Conservation (phyloP, 495 filamentous ascomycete genomes). For the Penicillium mononematosum region DNA sequence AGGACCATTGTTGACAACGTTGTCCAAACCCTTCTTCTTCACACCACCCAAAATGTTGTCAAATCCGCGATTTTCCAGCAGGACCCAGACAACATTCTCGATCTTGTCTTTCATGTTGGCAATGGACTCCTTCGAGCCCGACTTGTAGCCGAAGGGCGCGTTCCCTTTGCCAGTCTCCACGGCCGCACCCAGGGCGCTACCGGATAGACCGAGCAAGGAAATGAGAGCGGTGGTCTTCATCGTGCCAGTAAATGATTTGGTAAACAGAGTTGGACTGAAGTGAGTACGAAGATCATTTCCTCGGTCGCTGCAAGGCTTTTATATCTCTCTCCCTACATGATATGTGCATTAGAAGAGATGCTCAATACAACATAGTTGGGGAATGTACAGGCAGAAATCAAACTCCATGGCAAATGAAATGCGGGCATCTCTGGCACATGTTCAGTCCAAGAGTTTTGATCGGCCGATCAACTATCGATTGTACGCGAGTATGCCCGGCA, state of each 20-base stretch:
- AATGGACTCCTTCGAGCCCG: slow-evolving; percentile 33
- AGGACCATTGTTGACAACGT: slow-evolving; percentile 45
- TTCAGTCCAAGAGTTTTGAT: not conserved
- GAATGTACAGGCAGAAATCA: not conserved
- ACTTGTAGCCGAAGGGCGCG: slow-evolving; percentile 27
- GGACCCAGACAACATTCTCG: slow-evolving; percentile 48
- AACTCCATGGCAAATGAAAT: not conserved
- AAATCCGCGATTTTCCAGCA: slow-evolving; percentile 48
- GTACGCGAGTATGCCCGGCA: too few relatives aligned
- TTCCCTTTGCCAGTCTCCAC: slow-evolving; percentile 6
- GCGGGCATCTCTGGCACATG: not conserved
- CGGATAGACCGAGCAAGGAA: slow-evolving; percentile 27
- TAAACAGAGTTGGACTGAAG: not conserved
- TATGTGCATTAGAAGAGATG: not conserved
- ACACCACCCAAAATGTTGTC: slow-evolving; percentile 48
- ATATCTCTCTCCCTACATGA: not conserved
- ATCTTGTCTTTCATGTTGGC: slow-evolving; percentile 45
- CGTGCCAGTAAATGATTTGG: not conserved
- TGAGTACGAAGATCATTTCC: slow-evolving; percentile 5
- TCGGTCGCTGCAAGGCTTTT: not conserved
- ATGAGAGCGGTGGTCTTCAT: slow-evolving; percentile 30
- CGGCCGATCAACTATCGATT: not conserved
- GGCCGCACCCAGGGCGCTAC: slow-evolving; percentile 23
- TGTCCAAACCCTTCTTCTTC: slow-evolving; percentile 40
- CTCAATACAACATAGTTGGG: not conserved